Percentiles rank a stretch among this genome's conserved stretches.
Evolutionary conservation across 768 basidiomycete genomes (phyloP).

Genomic region (Crassisporium funariophilum): DNA sequence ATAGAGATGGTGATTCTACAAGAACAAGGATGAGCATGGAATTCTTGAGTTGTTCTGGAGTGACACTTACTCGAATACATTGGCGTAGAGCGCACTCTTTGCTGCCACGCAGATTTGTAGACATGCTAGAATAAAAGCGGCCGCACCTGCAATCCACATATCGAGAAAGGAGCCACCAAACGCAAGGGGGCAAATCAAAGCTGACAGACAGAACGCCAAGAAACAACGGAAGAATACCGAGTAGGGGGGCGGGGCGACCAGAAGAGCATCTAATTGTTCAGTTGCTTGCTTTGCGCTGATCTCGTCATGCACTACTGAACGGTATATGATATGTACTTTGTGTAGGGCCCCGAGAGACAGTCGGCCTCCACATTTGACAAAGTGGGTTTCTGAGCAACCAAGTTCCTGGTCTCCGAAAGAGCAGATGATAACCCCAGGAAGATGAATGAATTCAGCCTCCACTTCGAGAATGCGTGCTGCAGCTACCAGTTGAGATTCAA

Average conservation of each 20-base stretch:
- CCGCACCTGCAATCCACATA: constrained; percentile 77
- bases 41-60: neutral
- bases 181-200: constrained; percentile 80
- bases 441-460: constrained; percentile 88
- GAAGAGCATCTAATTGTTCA: constrained; percentile 59
- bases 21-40: constrained; percentile 1
- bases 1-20: constrained; percentile 80
- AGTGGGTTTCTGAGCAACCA: constrained; percentile 88
- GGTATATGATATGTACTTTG: constrained; percentile 82
- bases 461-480: constrained; percentile 89
- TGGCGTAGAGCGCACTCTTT: constrained; percentile 81
- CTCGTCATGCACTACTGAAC: constrained; percentile 88
- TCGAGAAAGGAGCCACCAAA: constrained; percentile 86
- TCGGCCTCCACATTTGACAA: constrained; percentile 76
- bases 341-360: constrained; percentile 86
- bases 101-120: constrained; percentile 75
- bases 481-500: constrained; percentile 88
- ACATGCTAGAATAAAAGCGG: constrained; percentile 67
- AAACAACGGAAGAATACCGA: constrained; percentile 59
- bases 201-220: constrained; percentile 71
- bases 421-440: constrained; percentile 80
- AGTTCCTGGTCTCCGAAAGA: constrained; percentile 90
- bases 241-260: constrained; percentile 68
- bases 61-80: constrained; percentile 84
- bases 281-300: constrained; percentile 81